Conservation (phyloP, 768 basidiomycete genomes). For the Kwoniella europaea region DNA sequence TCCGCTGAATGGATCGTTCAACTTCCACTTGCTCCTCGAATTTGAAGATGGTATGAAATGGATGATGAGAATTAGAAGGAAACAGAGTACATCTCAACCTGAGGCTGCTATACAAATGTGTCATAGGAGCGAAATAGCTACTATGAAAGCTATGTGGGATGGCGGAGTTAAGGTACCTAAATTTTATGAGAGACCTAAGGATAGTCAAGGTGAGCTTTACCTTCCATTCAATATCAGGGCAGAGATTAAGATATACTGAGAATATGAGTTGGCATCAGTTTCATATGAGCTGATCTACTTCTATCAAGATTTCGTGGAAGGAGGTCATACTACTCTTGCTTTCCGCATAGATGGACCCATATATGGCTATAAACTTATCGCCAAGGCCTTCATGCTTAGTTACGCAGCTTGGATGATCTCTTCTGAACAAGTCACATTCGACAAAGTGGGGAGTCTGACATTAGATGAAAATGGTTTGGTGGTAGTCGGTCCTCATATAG, state of each 20-base stretch:
- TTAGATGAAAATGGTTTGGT: not conserved
- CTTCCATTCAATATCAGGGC: not conserved
- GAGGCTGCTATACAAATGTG: not conserved
- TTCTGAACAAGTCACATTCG: slow-evolving; percentile 12
- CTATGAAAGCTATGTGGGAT: slow-evolving; percentile 16
- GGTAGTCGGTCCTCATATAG: slow-evolving; percentile 17
- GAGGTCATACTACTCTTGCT: not conserved
- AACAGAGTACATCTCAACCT: not conserved
- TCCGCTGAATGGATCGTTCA: slow-evolving; percentile 2
- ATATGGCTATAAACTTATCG: not conserved
- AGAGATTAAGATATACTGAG: no score
- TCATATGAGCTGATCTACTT: not conserved
- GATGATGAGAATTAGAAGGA: slow-evolving; percentile 23
- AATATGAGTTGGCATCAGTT: not conserved
- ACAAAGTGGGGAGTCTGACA: slow-evolving; percentile 10
- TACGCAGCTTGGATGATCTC: slow-evolving; percentile 18
- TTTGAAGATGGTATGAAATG: slow-evolving; percentile 33
- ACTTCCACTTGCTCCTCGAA: slow-evolving; percentile 20
- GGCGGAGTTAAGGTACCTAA: slow-evolving; percentile 16
- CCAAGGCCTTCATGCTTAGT: not conserved
- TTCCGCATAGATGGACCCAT: not conserved
- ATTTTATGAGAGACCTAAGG: not conserved
- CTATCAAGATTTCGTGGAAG: slow-evolving; percentile 6
- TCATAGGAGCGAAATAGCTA: slow-evolving; percentile 26
- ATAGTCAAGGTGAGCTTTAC: slow-evolving; percentile 4